Evolutionary conservation across 2,329 filamentous ascomycete genomes (phyloP), one percentile per base, ranked within the genome.

Genomic region (Fusarium cyanostomum): DNA sequence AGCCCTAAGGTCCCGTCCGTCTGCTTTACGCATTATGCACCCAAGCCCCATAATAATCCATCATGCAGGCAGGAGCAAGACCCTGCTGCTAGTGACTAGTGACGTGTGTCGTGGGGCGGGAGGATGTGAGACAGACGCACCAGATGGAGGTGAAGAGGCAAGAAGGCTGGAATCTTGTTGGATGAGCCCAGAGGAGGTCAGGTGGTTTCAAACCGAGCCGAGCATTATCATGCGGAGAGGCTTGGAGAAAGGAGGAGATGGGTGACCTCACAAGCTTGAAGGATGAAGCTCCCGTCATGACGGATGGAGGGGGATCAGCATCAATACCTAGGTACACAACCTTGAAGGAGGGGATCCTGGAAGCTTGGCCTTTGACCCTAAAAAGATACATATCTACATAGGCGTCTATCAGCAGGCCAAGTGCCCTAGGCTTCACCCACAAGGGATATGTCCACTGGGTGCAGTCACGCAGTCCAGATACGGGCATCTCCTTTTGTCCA

Each of bases 81-180:
- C 49, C 28, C 46, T 52, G 48, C 46, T 43, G 39, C 35, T 45
- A 49, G 49, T 63, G 62, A 66, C 35, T 45, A 49, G 49, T 63
- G 62, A 66, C 62, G 62, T 64, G 62, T 58, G 41, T 62, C 52
- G 57, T 66, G 62, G 62, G 59, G 60, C 49, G 12, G n/a, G 9
- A 39, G 11, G 9, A 16, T 16, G 26, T 31, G 21, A 31, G 16
- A 18, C 18, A 8, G 37, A 41, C n/a, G 30, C 30, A 42, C 57
- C 45, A 57, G 41, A 43, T 7, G 8, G 37, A 42, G 38, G 39
- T 46, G 16, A 18, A 44, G 33, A 55, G 43, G 16, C 31, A 18
- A 51, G 45, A 28, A 58, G 52, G 28, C 56, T 55, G 51, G 56
- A 55, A 55, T 53, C 45, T 33, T 51, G 46, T 41, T 51, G 56